These are phyloP conservation scores for Euclidium syriacum DNA, from an alignment of 345 rosid genomes.

Conservation along the genomic window DNA sequence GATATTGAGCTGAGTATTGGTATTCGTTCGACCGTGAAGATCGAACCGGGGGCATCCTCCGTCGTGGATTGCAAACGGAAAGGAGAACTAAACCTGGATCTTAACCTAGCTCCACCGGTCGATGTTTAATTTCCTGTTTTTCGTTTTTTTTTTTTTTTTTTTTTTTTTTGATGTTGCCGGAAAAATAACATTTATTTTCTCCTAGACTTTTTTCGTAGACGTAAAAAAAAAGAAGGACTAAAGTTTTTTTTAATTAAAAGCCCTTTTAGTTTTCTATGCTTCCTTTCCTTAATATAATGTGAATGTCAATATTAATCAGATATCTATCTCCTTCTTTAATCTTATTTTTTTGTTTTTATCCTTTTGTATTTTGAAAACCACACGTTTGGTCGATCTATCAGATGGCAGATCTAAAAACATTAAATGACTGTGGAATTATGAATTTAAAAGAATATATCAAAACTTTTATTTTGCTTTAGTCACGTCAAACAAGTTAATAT, in stretches of 20 bases:
- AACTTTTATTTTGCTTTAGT: slow-evolving; percentile 5
- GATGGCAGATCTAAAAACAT: not conserved
- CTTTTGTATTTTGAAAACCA: not conserved
- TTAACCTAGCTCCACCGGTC: slow-evolving; percentile 62
- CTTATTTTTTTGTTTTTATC: too few species aligned
- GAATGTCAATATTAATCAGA: slow-evolving; percentile 1
- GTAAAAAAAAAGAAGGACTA: not conserved
- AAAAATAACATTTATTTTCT: not conserved
- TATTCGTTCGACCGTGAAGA: slow-evolving; percentile 20
- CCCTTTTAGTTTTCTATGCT: not conserved
- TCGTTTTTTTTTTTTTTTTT: not conserved
- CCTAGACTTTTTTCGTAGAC: not conserved
- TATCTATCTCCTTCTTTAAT: not conserved
- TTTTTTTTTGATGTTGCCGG: not conserved
- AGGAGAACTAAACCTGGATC: slow-evolving; percentile 44
- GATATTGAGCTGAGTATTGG: slow-evolving; percentile 26
- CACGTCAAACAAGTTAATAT: slow-evolving; percentile 11
- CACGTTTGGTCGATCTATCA: not conserved
- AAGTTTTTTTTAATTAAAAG: not conserved
- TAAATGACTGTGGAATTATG: slow-evolving; percentile 12
- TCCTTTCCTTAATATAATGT: not conserved
- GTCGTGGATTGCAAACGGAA: slow-evolving; percentile 36
- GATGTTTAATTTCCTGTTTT: slow-evolving; percentile 37
- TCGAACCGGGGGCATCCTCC: slow-evolving; percentile 46
- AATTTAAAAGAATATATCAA: not conserved